Evolutionary conservation across 805 yeast genomes (phyloP), one percentile per base, ranked within the genome.

Genomic region (Sungouiella blattae): DNA sequence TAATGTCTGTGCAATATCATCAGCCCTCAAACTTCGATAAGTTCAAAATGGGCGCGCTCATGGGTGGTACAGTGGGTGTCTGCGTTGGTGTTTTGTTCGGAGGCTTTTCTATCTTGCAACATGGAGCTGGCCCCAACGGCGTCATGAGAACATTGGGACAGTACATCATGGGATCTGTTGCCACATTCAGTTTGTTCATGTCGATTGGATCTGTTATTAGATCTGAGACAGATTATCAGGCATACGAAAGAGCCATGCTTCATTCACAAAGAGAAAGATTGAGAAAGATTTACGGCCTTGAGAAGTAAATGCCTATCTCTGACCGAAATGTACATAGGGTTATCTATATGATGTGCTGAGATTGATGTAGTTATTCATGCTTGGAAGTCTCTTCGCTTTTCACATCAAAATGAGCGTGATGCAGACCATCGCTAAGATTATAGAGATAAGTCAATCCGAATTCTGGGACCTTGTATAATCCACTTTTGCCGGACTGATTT

Each of bases 51-150:
- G 99, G 99, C 36, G 82, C 88, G 42, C 69, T 91, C 69, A 93
- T 93, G 97, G 99, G 99, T 44, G 67, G 80, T 39, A 77, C 87
- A 23, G 89, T 83, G 23, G 98, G 98, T 46, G 93, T 88, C 7
- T 93, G 94, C 54, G 87, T 91, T 26, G 98, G 98, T 44, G 83
- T 91, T 31, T 68, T 94, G 47, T 93, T 91, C 60, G 98, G 98
- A 33, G 95, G 96, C 16, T 80, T 86, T 55, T 83, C 96, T 39
- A 83, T 94, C 49, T 61, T 87, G 46, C 89, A 88, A 37, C 81
- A 84, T 48, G 99, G 99, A 13, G 93, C 98, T n/a, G 96, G 96
- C 11, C 98, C 99, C 32, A 85, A 87, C 55, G 99, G 99, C 37
- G 87, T 87, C 38, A 85, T 93, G 81, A 82, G 96, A 67, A 91